phyloP scores from a whole-genome alignment of 495 filamentous ascomycete species.

The Lasiosphaeria hispida region DNA sequence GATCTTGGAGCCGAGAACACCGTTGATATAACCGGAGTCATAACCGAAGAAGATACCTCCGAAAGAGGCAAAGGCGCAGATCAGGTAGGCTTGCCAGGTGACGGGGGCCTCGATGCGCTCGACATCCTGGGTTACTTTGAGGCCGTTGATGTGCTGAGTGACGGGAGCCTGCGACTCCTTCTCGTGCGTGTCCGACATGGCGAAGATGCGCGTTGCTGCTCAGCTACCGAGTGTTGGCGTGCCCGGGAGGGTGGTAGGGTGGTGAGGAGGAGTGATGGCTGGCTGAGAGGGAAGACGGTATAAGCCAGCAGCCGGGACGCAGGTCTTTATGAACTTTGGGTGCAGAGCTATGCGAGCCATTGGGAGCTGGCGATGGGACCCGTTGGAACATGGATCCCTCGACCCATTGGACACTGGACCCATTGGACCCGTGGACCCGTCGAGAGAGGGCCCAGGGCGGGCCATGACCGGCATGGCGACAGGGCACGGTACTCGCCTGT shows the following conservation, averaged over 20 bases:
- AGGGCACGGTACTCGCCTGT: too few relatives aligned
- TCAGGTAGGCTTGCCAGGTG: slow-evolving; percentile 63
- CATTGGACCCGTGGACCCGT: too few relatives aligned
- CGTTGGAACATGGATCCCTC: background rate
- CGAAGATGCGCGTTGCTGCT: background rate
- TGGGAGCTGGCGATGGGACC: background rate
- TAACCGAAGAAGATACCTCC: slow-evolving; percentile 69
- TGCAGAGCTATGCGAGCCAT: background rate
- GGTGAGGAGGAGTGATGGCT: slow-evolving; percentile 4
- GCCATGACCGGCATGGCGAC: too few relatives aligned
- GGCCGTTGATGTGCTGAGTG: slow-evolving; percentile 3
- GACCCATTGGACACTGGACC: background rate
- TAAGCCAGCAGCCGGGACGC: slow-evolving; percentile 12
- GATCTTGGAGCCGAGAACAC: slow-evolving; percentile 53
- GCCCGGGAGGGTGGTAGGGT: background rate
- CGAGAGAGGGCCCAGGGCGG: too few relatives aligned
- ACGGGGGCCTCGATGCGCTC: slow-evolving; percentile 62
- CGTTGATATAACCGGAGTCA: slow-evolving; percentile 64
- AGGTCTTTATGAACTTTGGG: slow-evolving; percentile 11
- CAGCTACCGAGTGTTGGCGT: background rate
- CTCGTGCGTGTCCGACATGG: slow-evolving; percentile 8
- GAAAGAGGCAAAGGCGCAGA: slow-evolving; percentile 68
- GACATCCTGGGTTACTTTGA: slow-evolving; percentile 34
- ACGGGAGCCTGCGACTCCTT: slow-evolving; percentile 6
- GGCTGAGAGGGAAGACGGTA: background rate